A percentile compares a stretch with the other conserved stretches of the same genome.
phyloP scores from a whole-genome alignment of 2,329 filamentous ascomycete genomes.

The Aotearoamyces nothofagi region DNA sequence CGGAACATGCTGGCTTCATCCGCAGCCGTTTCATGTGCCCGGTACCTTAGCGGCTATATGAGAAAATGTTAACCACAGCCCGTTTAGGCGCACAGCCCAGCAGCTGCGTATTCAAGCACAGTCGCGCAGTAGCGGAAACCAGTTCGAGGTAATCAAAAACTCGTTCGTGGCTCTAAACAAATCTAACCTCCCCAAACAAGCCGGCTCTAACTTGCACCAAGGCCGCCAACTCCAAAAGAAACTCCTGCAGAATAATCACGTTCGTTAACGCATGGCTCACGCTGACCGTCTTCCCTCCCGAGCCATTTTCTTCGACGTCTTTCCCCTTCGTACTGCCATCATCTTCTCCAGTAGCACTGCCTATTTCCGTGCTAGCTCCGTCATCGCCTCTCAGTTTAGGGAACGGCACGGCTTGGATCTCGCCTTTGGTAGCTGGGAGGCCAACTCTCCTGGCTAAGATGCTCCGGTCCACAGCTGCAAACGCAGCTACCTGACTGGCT shows the following conservation, averaged over 20 bases:
- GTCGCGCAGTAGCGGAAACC: too few species aligned
- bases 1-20: too few species aligned
- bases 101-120: too few species aligned
- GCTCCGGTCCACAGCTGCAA: slow-evolving; percentile 47
- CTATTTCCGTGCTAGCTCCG: slow-evolving; percentile 5
- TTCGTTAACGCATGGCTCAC: slow-evolving; percentile 72
- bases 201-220: slow-evolving; percentile 61
- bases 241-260: slow-evolving; percentile 64
- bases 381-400: slow-evolving; percentile 11
- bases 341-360: slow-evolving; percentile 10
- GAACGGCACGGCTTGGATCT: slow-evolving; percentile 31
- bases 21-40: too few species aligned
- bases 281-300: slow-evolving; percentile 31
- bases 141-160: too few species aligned
- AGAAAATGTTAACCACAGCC: too few species aligned
- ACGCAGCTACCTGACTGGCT: slow-evolving; percentile 38
- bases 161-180: slow-evolving; percentile 23
- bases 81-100: too few species aligned
- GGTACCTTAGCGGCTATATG: too few species aligned
- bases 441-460: slow-evolving; percentile 41
- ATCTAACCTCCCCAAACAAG: slow-evolving; percentile 62
- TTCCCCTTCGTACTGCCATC: slow-evolving; percentile 6
- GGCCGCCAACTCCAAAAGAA: slow-evolving; percentile 62
- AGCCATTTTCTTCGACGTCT: slow-evolving; percentile 13
- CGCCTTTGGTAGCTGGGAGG: slow-evolving; percentile 23